Percentiles rank a stretch among this genome's conserved stretches.
phyloP scores from a whole-genome alignment of 306 rosid species.

The Cicer chorassanicum region DNA sequence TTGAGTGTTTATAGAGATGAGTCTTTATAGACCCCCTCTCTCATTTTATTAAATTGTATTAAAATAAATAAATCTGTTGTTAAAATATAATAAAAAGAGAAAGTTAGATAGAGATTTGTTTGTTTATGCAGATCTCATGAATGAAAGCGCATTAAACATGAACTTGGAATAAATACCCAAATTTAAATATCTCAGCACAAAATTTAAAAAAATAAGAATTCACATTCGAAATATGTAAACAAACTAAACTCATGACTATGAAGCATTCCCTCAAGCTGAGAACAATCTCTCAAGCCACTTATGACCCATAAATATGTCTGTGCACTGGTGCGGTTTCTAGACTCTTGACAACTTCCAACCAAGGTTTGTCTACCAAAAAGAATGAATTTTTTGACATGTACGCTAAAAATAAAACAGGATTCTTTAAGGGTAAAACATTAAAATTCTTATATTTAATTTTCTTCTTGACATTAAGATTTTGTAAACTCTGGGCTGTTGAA shows the following conservation, averaged over 20 bases:
- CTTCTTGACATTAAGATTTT: slow-evolving; percentile 53
- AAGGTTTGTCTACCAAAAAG: slow-evolving; percentile 82
- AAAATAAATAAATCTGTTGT: too few relatives aligned
- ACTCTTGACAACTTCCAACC: slow-evolving; percentile 83
- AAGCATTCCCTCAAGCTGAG: slow-evolving; percentile 50
- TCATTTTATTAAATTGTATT: too few relatives aligned
- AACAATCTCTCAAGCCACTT: slow-evolving; percentile 33
- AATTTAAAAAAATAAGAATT: too few relatives aligned
- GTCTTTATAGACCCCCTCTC: too few relatives aligned
- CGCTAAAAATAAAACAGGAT: slow-evolving; percentile 79
- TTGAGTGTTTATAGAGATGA: too few relatives aligned
- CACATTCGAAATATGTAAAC: neutral
- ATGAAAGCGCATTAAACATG: too few relatives aligned
- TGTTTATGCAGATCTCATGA: too few relatives aligned
- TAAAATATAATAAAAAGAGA: too few relatives aligned
- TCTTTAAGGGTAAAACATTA: slow-evolving; percentile 59
- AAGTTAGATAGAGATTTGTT: too few relatives aligned
- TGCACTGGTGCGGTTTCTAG: slow-evolving; percentile 79
- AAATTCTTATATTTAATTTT: slow-evolving; percentile 67
- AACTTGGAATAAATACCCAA: too few relatives aligned
- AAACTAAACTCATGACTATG: neutral
- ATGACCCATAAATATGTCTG: slow-evolving; percentile 87
- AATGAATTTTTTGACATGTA: slow-evolving; percentile 68
- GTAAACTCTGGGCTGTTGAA: slow-evolving; percentile 48
- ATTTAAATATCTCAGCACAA: too few relatives aligned